Percentiles rank a stretch among this genome's conserved stretches.
phyloP scores from a whole-genome alignment of 1,284 basidiomycete genomes.

The Ganoderma resinaceum region DNA sequence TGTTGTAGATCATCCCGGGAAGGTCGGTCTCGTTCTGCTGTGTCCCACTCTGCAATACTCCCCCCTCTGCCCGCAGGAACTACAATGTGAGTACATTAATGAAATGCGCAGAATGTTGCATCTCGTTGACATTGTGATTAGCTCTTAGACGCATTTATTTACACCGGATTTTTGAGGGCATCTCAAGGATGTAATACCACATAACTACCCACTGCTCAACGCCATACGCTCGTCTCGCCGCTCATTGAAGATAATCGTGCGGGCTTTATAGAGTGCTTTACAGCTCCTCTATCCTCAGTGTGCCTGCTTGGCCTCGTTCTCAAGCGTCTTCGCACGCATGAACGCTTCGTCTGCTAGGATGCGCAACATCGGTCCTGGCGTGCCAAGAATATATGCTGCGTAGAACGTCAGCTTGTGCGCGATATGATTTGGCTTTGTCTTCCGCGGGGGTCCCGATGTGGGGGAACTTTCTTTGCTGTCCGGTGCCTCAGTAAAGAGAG shows the following conservation, averaged over 20 bases:
- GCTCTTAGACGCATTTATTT: neutral
- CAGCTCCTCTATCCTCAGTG: slow-evolving; percentile 23
- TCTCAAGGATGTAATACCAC: neutral
- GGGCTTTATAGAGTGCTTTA: neutral
- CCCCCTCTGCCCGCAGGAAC: neutral
- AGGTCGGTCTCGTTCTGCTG: neutral
- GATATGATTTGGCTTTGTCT: slow-evolving; percentile 47
- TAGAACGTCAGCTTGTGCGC: slow-evolving; percentile 66
- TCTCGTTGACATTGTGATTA: neutral
- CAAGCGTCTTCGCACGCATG: slow-evolving; percentile 35
- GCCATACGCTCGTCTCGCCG: neutral
- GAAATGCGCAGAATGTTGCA: neutral
- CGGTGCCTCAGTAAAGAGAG: slow-evolving; percentile 41
- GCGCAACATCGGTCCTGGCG: slow-evolving; percentile 46
- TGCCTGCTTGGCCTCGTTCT: slow-evolving; percentile 25
- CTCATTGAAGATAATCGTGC: neutral
- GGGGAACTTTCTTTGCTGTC: neutral
- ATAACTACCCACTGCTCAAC: neutral
- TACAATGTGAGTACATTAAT: neutral
- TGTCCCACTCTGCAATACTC: neutral
- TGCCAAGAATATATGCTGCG: slow-evolving; percentile 55
- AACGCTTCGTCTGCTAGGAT: slow-evolving; percentile 51
- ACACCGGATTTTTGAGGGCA: neutral
- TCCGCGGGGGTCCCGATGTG: neutral
- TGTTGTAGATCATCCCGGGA: neutral